These are phyloP conservation scores for Calocybe gambosa DNA, from an alignment of 1,284 basidiomycete species.

Conservation along the genomic window DNA sequence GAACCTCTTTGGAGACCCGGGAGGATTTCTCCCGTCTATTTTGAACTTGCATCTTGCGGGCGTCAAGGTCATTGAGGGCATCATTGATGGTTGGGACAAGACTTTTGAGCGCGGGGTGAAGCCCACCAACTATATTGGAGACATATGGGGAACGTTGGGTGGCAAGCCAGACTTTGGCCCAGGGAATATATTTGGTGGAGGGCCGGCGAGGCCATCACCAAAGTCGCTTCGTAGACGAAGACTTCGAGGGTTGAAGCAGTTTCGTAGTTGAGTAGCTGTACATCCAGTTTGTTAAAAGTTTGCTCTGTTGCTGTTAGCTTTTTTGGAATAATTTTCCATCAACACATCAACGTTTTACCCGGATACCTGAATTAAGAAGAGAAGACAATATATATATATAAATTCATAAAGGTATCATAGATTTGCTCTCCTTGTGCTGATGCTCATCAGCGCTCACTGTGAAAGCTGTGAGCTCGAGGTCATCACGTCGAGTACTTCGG, in stretches of 20 bases:
- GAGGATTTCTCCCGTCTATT: slow-evolving; percentile 9
- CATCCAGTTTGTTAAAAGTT: not conserved
- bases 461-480: not conserved
- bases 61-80: slow-evolving; percentile 8
- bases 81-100: not conserved
- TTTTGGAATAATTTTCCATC: not conserved
- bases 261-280: not conserved
- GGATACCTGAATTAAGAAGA: too few species aligned
- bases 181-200: slow-evolving; percentile 1
- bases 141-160: slow-evolving; percentile 10
- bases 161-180: slow-evolving; percentile 11
- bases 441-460: not conserved
- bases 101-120: slow-evolving; percentile 3
- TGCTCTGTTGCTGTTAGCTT: not conserved
- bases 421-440: not conserved
- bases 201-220: not conserved
- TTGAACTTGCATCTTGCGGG: slow-evolving; percentile 12
- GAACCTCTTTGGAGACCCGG: slow-evolving; percentile 7
- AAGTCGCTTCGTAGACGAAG: not conserved
- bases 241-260: not conserved
- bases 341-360: too few species aligned
- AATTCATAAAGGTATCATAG: not conserved
- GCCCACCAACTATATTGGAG: slow-evolving; percentile 12
- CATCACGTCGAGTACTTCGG: not conserved
- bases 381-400: too few species aligned